phyloP scores from a whole-genome alignment of 805 yeast species.

The Lipomyces mesembrius region DNA sequence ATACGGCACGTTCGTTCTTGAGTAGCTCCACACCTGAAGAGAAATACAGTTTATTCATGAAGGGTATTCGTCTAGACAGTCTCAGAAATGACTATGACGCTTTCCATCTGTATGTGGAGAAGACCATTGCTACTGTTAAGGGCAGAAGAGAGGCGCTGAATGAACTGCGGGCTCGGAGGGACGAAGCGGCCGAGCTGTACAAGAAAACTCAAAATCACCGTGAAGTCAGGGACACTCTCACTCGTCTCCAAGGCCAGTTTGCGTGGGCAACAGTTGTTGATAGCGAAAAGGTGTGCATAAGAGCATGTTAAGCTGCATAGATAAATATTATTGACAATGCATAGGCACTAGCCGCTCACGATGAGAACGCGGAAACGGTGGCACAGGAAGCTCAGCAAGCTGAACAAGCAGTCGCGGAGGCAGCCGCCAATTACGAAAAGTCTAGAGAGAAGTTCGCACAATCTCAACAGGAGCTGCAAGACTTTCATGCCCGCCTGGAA shows the following conservation, averaged over 20 bases:
- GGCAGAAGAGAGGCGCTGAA: conserved; percentile 47
- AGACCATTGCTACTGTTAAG: conserved; percentile 42
- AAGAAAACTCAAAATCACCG: conserved; percentile 30
- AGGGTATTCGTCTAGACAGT: conserved; percentile 74
- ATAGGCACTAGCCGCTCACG: background rate
- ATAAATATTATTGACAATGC: background rate
- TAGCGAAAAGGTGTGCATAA: conserved; percentile 10
- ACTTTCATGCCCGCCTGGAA: background rate
- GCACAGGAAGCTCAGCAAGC: conserved; percentile 37
- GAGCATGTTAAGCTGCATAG: background rate
- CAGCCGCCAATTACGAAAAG: background rate
- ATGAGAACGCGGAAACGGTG: conserved; percentile 17
- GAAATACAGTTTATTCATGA: conserved; percentile 77
- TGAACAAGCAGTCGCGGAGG: conserved; percentile 1
- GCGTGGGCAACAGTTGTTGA: conserved; percentile 35
- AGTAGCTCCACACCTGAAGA: conserved; percentile 73
- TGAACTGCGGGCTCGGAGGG: conserved; percentile 48
- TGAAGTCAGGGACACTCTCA: conserved; percentile 18
- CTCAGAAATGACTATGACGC: conserved; percentile 51
- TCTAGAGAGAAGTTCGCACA: background rate
- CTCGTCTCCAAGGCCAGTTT: conserved; percentile 16
- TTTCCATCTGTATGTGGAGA: conserved; percentile 50
- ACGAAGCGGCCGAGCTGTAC: conserved; percentile 42
- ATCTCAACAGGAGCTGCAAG: background rate
- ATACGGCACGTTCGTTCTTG: conserved; percentile 87